Percentiles rank a stretch among this genome's conserved stretches.
phyloP scores from a whole-genome alignment of 306 rosid genomes.

The Gastrolobium villosum region DNA sequence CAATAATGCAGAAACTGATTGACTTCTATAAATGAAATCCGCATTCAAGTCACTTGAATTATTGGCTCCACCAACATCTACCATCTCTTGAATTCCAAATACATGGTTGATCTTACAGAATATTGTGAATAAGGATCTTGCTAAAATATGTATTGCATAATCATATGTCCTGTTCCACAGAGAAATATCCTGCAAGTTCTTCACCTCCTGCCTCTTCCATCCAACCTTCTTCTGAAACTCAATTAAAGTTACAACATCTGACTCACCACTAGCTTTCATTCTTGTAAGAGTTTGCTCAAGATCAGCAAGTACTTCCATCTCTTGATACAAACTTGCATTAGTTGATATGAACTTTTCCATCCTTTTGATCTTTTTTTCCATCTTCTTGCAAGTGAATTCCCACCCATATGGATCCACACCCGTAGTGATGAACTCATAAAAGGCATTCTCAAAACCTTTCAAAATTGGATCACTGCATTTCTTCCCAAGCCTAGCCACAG shows the following conservation, averaged over 20 bases:
- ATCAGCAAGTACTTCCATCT: constrained; percentile 84
- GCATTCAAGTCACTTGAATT: constrained; percentile 61
- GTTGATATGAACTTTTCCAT: constrained; percentile 79
- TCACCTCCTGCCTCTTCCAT: constrained; percentile 85
- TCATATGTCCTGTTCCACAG: constrained; percentile 93
- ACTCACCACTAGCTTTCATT: constrained; percentile 69
- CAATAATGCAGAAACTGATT: constrained; percentile 79
- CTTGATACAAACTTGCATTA: constrained; percentile 87
- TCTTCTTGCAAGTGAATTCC: constrained; percentile 76
- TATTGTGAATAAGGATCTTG: constrained; percentile 83
- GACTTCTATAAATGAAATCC: constrained; percentile 76
- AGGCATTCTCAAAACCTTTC: constrained; percentile 71
- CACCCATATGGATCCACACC: constrained; percentile 84
- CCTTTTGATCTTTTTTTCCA: constrained; percentile 89
- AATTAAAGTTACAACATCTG: constrained; percentile 54
- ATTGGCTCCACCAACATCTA: constrained; percentile 54
- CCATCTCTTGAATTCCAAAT: constrained; percentile 73
- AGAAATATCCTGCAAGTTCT: constrained; percentile 71
- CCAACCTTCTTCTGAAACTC: constrained; percentile 86
- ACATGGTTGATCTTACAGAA: constrained; percentile 79
- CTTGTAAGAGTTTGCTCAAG: constrained; percentile 83
- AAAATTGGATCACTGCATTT: constrained; percentile 83
- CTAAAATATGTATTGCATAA: constrained; percentile 80
- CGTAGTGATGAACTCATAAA: constrained; percentile 59
- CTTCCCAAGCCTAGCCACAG: constrained; percentile 92